Conservation (phyloP, 1,139 yeast genomes). For the Hanseniaspora gamundiae region DNA sequence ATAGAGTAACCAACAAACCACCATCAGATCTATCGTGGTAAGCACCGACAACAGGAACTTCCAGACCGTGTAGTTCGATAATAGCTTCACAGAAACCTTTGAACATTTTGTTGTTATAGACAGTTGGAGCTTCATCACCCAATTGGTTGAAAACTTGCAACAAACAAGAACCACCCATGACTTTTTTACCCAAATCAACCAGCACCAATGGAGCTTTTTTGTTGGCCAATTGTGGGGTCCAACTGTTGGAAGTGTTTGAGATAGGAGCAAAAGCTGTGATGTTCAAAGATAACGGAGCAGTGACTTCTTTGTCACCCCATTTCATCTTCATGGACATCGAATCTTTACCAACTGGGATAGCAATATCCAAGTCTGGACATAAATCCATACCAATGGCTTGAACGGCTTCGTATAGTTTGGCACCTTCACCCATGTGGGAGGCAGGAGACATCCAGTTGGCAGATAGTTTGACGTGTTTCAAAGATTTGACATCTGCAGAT, state of each 20-base stretch:
- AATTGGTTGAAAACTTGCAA: constrained; percentile 87
- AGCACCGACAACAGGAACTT: constrained; percentile 55
- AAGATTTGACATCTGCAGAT: constrained; percentile 77
- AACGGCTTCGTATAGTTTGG: constrained; percentile 91
- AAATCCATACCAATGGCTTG: constrained; percentile 91
- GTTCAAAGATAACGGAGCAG: constrained; percentile 88
- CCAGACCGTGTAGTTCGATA: constrained; percentile 45
- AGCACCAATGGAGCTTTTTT: constrained; percentile 52
- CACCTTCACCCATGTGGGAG: constrained; percentile 89
- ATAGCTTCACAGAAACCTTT: constrained; percentile 61
- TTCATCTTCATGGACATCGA: constrained; percentile 99
- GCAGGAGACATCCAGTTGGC: constrained; percentile 99
- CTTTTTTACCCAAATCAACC: constrained; percentile 63
- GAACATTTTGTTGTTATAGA: constrained; percentile 51
- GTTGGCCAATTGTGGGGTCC: constrained; percentile 79
- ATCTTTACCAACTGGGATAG: constrained; percentile 97
- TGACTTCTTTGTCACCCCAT: constrained; percentile 88
- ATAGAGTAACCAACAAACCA: constrained; percentile 73
- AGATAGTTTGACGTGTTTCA: constrained; percentile 70
- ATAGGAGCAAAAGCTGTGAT: constrained; percentile 91
- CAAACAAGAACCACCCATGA: constrained; percentile 88
- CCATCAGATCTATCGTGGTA: constrained; percentile 98
- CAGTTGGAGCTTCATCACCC: constrained; percentile 77
- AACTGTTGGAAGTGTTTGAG: constrained; percentile 69
- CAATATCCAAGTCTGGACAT: constrained; percentile 84